A percentile compares a stretch with the other conserved stretches of the same genome.
phyloP scores from a whole-genome alignment of 2,329 filamentous ascomycete genomes.

The Aureobasidium lini region DNA sequence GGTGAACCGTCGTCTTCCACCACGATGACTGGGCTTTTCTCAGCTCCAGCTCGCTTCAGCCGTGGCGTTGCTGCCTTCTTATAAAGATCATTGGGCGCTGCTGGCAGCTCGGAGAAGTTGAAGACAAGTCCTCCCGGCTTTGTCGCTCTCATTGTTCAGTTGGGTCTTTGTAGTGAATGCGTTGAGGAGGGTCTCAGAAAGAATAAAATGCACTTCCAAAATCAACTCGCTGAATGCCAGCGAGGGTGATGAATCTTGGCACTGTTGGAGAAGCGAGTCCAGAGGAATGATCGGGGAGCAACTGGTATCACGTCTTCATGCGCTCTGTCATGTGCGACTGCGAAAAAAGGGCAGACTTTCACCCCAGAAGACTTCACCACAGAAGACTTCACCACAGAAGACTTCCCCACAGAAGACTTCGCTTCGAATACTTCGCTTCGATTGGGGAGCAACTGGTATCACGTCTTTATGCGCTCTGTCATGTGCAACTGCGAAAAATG shows the following conservation, averaged over 20 bases:
- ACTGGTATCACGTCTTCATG: no score
- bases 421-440: no score
- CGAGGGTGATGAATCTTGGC: background rate
- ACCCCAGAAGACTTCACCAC: no score
- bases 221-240: background rate
- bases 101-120: background rate
- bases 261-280: background rate
- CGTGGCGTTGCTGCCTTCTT: background rate
- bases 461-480: no score
- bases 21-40: background rate
- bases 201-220: no score
- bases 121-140: background rate
- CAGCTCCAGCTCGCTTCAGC: background rate
- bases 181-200: background rate
- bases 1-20: background rate
- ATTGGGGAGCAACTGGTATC: no score
- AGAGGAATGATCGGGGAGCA: no score
- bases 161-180: background rate
- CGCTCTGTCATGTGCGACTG: no score
- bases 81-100: background rate
- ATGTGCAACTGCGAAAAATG: no score
- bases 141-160: background rate
- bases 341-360: no score
- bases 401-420: no score
- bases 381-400: no score